Evolutionary conservation across 2,329 filamentous ascomycete species (phyloP), one percentile per base, ranked within the genome.

Genomic region (Hypoxylon sp.): DNA sequence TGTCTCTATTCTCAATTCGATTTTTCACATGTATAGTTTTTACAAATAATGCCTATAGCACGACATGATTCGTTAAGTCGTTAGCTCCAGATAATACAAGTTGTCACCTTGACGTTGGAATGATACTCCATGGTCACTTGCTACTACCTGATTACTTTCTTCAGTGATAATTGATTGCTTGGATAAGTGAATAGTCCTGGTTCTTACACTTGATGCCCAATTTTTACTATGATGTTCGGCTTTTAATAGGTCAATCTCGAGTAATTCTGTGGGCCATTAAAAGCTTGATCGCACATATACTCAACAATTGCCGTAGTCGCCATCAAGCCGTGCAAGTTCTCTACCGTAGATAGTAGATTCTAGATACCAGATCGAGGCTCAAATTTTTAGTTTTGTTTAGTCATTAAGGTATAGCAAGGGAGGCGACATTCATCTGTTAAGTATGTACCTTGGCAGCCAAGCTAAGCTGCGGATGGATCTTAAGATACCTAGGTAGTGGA

Each of bases 401-500:
- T 38, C n/a, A 4, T 13, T 25, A 25, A n/a, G n/a, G n/a, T n/a
- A n/a, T n/a, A n/a, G n/a, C n/a, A n/a, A n/a, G n/a, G n/a, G n/a
- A n/a, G n/a, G n/a, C n/a, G n/a, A n/a, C n/a, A n/a, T n/a, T n/a
- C n/a, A n/a, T n/a, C n/a, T n/a, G n/a, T n/a, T n/a, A n/a, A n/a
- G n/a, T 25, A 25, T 25, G 7, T 52, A 53, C 19, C 50, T 21
- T 36, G 13, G 34, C n/a, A n/a, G 38, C 43, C 25, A 46, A 60
- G 56, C 19, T 19, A 38, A 17, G 36, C 36, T 13, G 36, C 36
- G 5, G 23, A 46, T 28, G 34, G 34, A n/a, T 7, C 23, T 36
- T 28, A n/a, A n/a, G n/a, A n/a, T n/a, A n/a, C n/a, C n/a, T 25
- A 32, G 45, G 41, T 52, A 63, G 56, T 56, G 62, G 62, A 56